phyloP scores from a whole-genome alignment of 805 yeast genomes.

The Sugiyamaella lignohabitans region DNA sequence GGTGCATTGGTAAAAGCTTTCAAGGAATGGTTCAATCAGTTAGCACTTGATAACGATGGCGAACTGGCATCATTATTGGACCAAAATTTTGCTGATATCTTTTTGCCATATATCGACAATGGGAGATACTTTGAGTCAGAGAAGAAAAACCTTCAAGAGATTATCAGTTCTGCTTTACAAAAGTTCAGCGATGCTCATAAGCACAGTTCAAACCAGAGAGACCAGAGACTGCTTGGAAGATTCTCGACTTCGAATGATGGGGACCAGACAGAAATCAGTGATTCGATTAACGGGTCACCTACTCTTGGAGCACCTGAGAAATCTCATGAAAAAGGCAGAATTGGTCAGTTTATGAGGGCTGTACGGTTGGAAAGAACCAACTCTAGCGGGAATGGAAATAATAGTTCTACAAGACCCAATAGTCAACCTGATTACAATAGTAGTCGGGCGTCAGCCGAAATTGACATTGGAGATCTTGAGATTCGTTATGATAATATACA shows the following conservation, averaged over 20 bases:
- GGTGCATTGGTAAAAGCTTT: constrained; percentile 58
- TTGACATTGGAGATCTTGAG: constrained; percentile 19
- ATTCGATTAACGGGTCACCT: background rate
- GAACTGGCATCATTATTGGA: constrained; percentile 49
- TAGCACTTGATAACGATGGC: constrained; percentile 33
- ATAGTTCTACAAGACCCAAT: constrained; percentile 4
- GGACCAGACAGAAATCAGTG: background rate
- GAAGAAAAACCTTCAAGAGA: constrained; percentile 54
- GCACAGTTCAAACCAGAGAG: constrained; percentile 32
- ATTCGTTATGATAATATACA: constrained; percentile 48
- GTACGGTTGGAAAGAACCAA: constrained; percentile 10
- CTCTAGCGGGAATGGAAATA: too few species aligned
- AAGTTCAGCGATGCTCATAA: constrained; percentile 39
- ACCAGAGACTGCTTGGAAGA: constrained; percentile 21
- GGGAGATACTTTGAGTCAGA: constrained; percentile 66
- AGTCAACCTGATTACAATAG: constrained; percentile 4
- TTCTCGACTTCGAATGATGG: constrained; percentile 15
- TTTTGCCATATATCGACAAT: constrained; percentile 60
- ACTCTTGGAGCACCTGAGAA: background rate
- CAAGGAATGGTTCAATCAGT: constrained; percentile 47
- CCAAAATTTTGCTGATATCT: constrained; percentile 65
- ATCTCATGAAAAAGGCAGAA: constrained; percentile 27
- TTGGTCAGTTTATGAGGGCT: constrained; percentile 28
- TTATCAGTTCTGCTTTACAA: constrained; percentile 36
- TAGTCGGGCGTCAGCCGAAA: constrained; percentile 3